Percentiles rank a stretch among this genome's conserved stretches.
These are phyloP conservation scores for Microdochium paspali DNA, from an alignment of 2,329 filamentous ascomycete genomes.

Conservation along the genomic window DNA sequence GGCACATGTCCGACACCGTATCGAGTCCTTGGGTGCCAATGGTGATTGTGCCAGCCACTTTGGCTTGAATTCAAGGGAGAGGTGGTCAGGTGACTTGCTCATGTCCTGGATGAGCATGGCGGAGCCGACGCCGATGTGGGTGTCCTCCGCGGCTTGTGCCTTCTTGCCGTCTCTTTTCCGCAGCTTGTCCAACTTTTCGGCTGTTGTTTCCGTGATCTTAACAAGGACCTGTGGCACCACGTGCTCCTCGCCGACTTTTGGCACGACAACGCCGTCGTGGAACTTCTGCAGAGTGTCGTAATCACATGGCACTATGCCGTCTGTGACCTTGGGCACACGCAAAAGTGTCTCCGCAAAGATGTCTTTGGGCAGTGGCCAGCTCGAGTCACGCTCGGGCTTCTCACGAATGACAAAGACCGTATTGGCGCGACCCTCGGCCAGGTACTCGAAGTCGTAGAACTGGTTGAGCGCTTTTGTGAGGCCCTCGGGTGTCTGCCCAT, in stretches of 20 bases:
- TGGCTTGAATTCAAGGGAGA: constrained; percentile 67
- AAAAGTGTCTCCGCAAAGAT: constrained; percentile 39
- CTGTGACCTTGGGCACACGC: constrained; percentile 47
- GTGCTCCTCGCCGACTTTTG: constrained; percentile 25
- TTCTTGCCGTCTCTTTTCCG: not conserved
- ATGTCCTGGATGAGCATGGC: constrained; percentile 70
- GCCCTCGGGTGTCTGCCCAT: not conserved
- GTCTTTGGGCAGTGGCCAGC: constrained; percentile 19
- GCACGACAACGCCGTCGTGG: constrained; percentile 45
- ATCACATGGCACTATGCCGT: constrained; percentile 35
- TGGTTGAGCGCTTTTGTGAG: not conserved
- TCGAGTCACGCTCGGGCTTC: not conserved
- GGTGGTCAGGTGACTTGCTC: constrained; percentile 31
- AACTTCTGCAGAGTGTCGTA: constrained; percentile 30
- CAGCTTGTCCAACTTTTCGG: constrained; percentile 39
- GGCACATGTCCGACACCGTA: constrained; percentile 68
- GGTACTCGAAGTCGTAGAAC: constrained; percentile 22
- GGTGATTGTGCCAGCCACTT: constrained; percentile 77
- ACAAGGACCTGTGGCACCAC: constrained; percentile 21
- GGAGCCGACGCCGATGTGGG: constrained; percentile 44
- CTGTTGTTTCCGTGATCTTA: constrained; percentile 18
- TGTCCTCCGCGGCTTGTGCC: constrained; percentile 25
- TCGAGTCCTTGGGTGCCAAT: constrained; percentile 52
- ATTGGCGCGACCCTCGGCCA: constrained; percentile 69
- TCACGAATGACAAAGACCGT: constrained; percentile 53